Evolutionary conservation across 73 alveolate genomes (phyloP).

Genomic region (Tetrahymena elliotti): DNA sequence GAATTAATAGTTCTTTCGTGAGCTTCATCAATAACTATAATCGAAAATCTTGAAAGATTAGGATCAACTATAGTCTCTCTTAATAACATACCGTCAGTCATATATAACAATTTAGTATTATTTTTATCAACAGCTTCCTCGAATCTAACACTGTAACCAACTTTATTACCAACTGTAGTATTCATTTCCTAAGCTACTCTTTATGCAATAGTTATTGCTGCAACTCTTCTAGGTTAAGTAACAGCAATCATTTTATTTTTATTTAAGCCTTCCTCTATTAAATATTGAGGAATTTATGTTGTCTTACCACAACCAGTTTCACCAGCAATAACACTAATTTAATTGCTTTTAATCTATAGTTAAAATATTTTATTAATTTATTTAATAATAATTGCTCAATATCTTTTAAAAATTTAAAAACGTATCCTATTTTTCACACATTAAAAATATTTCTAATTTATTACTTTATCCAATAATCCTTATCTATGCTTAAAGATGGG

Average conservation of each 20-base stretch:
- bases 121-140: slow-evolving; percentile 52
- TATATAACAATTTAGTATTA: slow-evolving; percentile 72
- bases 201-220: slow-evolving; percentile 86
- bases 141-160: slow-evolving; percentile 77
- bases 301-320: slow-evolving; percentile 85
- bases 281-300: slow-evolving; percentile 70
- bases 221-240: slow-evolving; percentile 92
- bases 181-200: slow-evolving; percentile 84
- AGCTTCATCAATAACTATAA: slow-evolving; percentile 86
- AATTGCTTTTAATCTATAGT: not conserved
- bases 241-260: slow-evolving; percentile 65
- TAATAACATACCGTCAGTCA: slow-evolving; percentile 87
- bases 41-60: slow-evolving; percentile 56
- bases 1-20: slow-evolving; percentile 91
- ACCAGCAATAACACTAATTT: slow-evolving; percentile 51
- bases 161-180: slow-evolving; percentile 63
- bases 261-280: slow-evolving; percentile 36
- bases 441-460: not conserved
- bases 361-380: not conserved
- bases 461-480: not conserved
- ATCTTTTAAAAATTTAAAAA: not conserved
- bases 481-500: not conserved
- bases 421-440: not conserved
- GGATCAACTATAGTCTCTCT: slow-evolving; percentile 78
- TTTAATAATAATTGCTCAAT: not conserved